A percentile compares a stretch with the other conserved stretches of the same genome.
phyloP scores from a whole-genome alignment of 169 alveolate species.

The Babesia ovata region DNA sequence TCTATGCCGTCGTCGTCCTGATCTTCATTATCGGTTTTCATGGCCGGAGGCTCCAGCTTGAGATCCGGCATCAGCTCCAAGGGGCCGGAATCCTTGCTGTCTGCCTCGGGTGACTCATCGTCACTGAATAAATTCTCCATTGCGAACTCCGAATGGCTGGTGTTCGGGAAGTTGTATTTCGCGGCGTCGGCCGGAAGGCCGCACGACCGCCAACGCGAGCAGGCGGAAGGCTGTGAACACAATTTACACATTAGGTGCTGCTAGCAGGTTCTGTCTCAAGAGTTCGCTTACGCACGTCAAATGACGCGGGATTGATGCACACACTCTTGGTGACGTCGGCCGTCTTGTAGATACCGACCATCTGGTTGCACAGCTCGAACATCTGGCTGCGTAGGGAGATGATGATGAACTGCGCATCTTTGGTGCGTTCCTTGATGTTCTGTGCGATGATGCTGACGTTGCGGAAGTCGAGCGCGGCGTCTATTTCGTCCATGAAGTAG shows the following conservation, averaged over 20 bases:
- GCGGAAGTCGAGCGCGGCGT: slow-evolving; percentile 99
- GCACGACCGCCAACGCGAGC: not conserved
- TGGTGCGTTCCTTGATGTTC: slow-evolving; percentile 90
- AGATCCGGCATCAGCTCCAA: not conserved
- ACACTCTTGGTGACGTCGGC: slow-evolving; percentile 89
- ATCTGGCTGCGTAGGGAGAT: slow-evolving; percentile 94
- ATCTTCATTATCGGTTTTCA: not conserved
- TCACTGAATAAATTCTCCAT: slow-evolving; percentile 34
- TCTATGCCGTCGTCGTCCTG: slow-evolving; percentile 44
- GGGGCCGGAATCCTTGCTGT: not conserved
- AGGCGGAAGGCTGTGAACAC: not conserved
- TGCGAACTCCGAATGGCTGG: not conserved
- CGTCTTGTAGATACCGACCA: slow-evolving; percentile 93
- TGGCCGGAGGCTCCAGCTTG: not conserved
- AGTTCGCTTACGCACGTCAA: slow-evolving; percentile 24
- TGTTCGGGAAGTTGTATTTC: no score
- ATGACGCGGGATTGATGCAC: slow-evolving; percentile 78
- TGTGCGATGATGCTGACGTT: slow-evolving; percentile 92
- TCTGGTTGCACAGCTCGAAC: slow-evolving; percentile 93
- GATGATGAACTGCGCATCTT: slow-evolving; percentile 96
- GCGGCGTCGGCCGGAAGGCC: no score
- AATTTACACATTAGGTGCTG: slow-evolving; percentile 1
- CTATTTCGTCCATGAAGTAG: slow-evolving; percentile 99
- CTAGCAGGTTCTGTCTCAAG: slow-evolving; percentile 1
- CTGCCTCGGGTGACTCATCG: slow-evolving; percentile 2